Percentiles rank a stretch among this genome's conserved stretches.
Evolutionary conservation across 495 filamentous ascomycete genomes (phyloP).

Genomic region (Hypoxylon cercidicola): DNA sequence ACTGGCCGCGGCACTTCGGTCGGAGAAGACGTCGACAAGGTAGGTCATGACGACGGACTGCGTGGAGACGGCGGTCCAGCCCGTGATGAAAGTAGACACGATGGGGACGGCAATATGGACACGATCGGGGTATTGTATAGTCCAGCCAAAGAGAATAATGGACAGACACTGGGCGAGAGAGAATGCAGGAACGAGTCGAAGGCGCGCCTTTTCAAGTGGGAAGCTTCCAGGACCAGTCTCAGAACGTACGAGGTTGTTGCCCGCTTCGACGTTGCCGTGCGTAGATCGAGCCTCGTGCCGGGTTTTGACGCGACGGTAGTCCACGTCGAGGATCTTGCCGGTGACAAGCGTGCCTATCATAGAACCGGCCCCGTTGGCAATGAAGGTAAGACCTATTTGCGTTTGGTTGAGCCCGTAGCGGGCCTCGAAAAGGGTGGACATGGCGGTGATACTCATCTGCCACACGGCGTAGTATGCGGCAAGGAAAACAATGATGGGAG

Average conservation of each 20-base stretch:
- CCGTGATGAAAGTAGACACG: slow-evolving; percentile 52
- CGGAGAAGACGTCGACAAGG: slow-evolving; percentile 54
- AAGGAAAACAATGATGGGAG: slow-evolving; percentile 61
- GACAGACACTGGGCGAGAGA: slow-evolving; percentile 45
- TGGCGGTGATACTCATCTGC: slow-evolving; percentile 67
- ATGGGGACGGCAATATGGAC: slow-evolving; percentile 50
- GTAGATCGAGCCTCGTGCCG: slow-evolving; percentile 34
- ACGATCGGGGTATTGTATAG: slow-evolving; percentile 39
- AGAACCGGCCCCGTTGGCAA: slow-evolving; percentile 62
- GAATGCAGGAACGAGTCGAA: slow-evolving; percentile 48
- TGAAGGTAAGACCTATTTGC: slow-evolving; percentile 62
- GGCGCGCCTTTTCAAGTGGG: slow-evolving; percentile 53
- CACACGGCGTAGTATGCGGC: slow-evolving; percentile 64
- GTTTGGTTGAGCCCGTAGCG: slow-evolving; percentile 57
- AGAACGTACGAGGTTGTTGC: slow-evolving; percentile 3
- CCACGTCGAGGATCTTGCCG: slow-evolving; percentile 55
- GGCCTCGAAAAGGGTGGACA: slow-evolving; percentile 60
- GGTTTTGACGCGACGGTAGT: slow-evolving; percentile 54
- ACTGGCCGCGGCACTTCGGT: slow-evolving; percentile 49
- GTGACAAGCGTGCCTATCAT: slow-evolving; percentile 61
- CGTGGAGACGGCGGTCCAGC: slow-evolving; percentile 53
- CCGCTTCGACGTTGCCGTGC: slow-evolving; percentile 18
- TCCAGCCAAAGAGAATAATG: slow-evolving; percentile 53
- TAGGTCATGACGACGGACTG: slow-evolving; percentile 53
- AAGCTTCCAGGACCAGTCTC: slow-evolving; percentile 34